A percentile compares a stretch with the other conserved stretches of the same genome.
These are phyloP conservation scores for Tirmania nivea DNA, from an alignment of 495 filamentous ascomycete species.

Conservation along the genomic window DNA sequence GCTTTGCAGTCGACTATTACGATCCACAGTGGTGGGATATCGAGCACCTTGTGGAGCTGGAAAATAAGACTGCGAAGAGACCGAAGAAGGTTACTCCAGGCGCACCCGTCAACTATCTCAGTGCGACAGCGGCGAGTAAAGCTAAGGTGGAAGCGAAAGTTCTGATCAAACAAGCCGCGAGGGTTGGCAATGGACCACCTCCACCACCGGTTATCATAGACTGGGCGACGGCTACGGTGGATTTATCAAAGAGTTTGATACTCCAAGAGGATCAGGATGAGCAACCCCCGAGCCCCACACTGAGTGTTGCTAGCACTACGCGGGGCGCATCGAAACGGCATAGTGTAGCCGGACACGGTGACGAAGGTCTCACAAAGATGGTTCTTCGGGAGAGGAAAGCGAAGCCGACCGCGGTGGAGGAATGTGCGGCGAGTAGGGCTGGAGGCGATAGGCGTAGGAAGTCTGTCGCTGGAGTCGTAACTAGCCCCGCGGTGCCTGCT, in stretches of 20 bases:
- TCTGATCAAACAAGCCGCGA: slow-evolving; percentile 12
- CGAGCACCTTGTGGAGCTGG: slow-evolving; percentile 10
- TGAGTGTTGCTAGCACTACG: slow-evolving; percentile 33
- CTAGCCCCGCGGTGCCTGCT: no score
- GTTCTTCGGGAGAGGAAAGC: slow-evolving; percentile 52
- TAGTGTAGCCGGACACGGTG: slow-evolving; percentile 20
- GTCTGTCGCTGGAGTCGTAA: no score
- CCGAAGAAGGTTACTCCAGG: slow-evolving; percentile 36
- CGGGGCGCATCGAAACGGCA: slow-evolving; percentile 43
- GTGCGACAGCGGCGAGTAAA: slow-evolving; percentile 45
- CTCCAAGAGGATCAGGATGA: slow-evolving; percentile 26
- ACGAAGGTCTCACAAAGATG: slow-evolving; percentile 34
- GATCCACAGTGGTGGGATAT: slow-evolving; percentile 17
- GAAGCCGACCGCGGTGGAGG: slow-evolving; percentile 19
- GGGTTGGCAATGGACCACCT: slow-evolving; percentile 15
- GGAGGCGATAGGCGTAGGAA: no score
- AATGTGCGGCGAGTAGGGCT: neutral
- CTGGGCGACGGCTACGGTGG: slow-evolving; percentile 63
- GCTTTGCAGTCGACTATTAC: slow-evolving; percentile 4
- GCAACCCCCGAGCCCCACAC: slow-evolving; percentile 44
- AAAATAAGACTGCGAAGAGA: slow-evolving; percentile 11
- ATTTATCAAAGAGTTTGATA: slow-evolving; percentile 63
- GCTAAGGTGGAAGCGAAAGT: slow-evolving; percentile 28
- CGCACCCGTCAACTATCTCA: slow-evolving; percentile 50
- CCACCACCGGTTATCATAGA: slow-evolving; percentile 54